Conservation (phyloP, 2,329 filamentous ascomycete species). For the Xylariaceae sp. region DNA sequence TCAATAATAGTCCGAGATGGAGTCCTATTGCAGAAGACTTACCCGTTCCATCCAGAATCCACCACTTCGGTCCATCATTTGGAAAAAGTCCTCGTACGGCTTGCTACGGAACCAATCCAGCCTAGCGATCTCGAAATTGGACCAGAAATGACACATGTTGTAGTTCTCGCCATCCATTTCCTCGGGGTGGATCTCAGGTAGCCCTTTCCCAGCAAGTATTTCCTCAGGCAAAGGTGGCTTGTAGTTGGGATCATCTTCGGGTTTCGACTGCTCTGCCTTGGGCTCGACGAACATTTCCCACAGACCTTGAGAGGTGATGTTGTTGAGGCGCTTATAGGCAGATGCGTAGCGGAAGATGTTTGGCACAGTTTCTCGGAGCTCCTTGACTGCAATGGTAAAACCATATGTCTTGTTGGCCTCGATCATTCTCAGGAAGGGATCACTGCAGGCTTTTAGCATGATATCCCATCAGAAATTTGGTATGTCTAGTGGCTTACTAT, state of each 20-base stretch:
- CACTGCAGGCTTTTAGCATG: conserved; percentile 47
- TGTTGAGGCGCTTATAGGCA: conserved; percentile 90
- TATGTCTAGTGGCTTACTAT: conserved; percentile 61
- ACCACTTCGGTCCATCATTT: conserved; percentile 97
- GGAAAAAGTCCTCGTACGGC: conserved; percentile 95
- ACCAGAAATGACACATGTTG: conserved; percentile 99
- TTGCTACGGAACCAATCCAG: conserved; percentile 96
- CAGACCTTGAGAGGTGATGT: conserved; percentile 82
- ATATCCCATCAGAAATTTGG: neutral
- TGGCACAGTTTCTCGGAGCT: conserved; percentile 93
- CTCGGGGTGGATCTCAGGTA: conserved; percentile 83
- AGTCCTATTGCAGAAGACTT: conserved; percentile 28
- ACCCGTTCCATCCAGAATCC: conserved; percentile 99
- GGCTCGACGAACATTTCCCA: conserved; percentile 99
- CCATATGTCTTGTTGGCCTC: conserved; percentile 95
- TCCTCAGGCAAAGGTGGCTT: conserved; percentile 74
- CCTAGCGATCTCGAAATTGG: conserved; percentile 96
- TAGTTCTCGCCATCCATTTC: conserved; percentile 97
- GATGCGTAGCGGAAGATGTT: conserved; percentile 99
- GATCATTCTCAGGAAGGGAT: conserved; percentile 95
- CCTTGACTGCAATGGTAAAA: conserved; percentile 98
- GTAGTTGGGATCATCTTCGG: conserved; percentile 60
- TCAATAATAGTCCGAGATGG: conserved; percentile 29
- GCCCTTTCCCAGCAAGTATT: conserved; percentile 64
- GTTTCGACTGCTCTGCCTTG: conserved; percentile 53